A percentile compares a stretch with the other conserved stretches of the same genome.
These are phyloP conservation scores for Fusarium miscanthi DNA, from an alignment of 2,329 filamentous ascomycete species.

Conservation along the genomic window DNA sequence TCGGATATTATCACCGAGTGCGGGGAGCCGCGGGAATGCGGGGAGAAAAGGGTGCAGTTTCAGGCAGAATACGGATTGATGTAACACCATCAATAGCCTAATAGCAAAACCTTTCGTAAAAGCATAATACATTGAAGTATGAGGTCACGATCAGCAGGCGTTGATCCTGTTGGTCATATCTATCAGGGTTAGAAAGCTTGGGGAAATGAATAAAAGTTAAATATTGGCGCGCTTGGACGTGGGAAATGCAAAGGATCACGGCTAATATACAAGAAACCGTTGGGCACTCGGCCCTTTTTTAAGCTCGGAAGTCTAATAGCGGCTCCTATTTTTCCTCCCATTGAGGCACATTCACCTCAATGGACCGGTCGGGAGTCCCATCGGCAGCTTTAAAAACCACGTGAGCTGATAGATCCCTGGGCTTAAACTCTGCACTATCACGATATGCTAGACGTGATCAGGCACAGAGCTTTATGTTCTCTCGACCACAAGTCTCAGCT, in stretches of 20 bases:
- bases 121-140: not conserved
- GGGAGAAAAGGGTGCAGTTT: not conserved
- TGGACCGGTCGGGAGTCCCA: fast-evolving
- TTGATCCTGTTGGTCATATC: fast-evolving
- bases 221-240: not conserved
- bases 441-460: not conserved
- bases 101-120: not conserved
- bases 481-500: too few species aligned
- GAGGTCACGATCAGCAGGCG: not conserved
- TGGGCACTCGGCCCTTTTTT: not conserved
- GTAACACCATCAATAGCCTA: not conserved
- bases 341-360: not conserved
- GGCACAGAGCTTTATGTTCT: too few species aligned
- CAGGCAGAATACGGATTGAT: not conserved
- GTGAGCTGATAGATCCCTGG: not conserved
- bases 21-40: not conserved
- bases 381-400: too few species aligned
- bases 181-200: not conserved
- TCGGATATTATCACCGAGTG: not conserved
- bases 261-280: not conserved
- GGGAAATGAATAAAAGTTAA: not conserved
- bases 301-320: not conserved
- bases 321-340: fast-evolving
- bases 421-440: not conserved
- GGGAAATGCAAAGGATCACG: not conserved